A percentile compares a stretch with the other conserved stretches of the same genome.
These are phyloP conservation scores for Mucor velutinosus DNA, from an alignment of 371 early-diverging fungal genomes.

Conservation along the genomic window DNA sequence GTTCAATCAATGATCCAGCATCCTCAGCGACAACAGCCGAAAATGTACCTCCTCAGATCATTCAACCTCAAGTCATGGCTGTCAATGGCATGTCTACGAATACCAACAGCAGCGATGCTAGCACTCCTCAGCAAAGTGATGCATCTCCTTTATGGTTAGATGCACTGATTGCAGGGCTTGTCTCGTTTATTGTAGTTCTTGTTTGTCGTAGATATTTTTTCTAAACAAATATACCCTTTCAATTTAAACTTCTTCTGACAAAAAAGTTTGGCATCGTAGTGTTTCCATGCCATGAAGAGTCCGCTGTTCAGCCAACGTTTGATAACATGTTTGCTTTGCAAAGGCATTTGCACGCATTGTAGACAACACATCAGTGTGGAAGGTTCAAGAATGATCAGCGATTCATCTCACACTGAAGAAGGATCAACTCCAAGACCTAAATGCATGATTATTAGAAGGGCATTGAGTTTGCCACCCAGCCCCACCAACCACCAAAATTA, in stretches of 20 bases:
- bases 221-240: conserved; percentile 8
- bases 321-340: too few species aligned
- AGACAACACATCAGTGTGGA: too few species aligned
- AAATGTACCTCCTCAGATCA: neutral
- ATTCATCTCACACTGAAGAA: too few species aligned
- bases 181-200: conserved; percentile 20
- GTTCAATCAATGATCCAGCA: neutral
- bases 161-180: conserved; percentile 41
- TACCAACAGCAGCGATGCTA: neutral
- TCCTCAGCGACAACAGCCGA: neutral
- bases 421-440: too few species aligned
- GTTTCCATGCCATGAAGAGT: too few species aligned
- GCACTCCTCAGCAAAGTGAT: neutral
- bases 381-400: too few species aligned
- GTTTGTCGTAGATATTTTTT: conserved; percentile 6
- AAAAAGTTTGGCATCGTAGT: too few species aligned
- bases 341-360: too few species aligned
- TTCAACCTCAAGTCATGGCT: neutral
- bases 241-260: neutral
- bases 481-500: too few species aligned
- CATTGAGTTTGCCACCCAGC: too few species aligned
- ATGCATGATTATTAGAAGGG: too few species aligned
- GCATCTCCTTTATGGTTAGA: conserved; percentile 47
- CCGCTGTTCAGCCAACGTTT: too few species aligned
- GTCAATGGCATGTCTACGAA: neutral